Evolutionary conservation across 2,329 filamentous ascomycete species (phyloP).

Genomic region (Ceratocystis colombiana): DNA sequence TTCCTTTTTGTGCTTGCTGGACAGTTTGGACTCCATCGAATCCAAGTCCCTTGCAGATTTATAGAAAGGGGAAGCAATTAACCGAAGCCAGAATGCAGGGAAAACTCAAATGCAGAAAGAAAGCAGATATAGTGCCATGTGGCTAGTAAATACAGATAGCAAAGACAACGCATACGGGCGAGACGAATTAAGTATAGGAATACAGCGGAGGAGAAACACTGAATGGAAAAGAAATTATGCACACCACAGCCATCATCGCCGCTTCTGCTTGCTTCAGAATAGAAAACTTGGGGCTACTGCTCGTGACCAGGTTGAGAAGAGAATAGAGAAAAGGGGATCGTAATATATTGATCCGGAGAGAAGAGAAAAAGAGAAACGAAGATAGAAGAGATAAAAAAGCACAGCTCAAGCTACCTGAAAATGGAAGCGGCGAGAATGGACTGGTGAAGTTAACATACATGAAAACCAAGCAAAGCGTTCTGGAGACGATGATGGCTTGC

Average conservation of each 20-base stretch:
- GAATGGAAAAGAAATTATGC: conserved; percentile 8
- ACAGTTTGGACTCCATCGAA: not conserved
- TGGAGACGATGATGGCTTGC: conserved; percentile 43
- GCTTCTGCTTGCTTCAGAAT: conserved; percentile 35
- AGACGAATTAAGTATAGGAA: conserved; percentile 20
- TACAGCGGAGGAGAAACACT: conserved; percentile 22
- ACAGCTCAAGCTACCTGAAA: conserved; percentile 10
- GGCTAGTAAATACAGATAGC: conserved; percentile 15
- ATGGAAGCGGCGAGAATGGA: conserved; percentile 21
- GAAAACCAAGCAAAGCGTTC: conserved; percentile 53
- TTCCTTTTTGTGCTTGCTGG: not conserved
- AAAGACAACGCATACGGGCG: conserved; percentile 17
- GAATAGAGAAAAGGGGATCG: conserved; percentile 33
- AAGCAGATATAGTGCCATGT: conserved; percentile 11
- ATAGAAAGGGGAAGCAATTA: conserved; percentile 2
- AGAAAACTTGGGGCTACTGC: conserved; percentile 1
- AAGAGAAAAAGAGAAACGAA: conserved; percentile 29
- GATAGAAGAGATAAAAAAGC: conserved; percentile 14
- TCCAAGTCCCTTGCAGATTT: conserved; percentile 5
- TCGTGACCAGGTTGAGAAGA: conserved; percentile 27
- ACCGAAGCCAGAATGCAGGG: conserved; percentile 23
- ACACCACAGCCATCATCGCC: conserved; percentile 50
- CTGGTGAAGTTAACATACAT: conserved; percentile 55
- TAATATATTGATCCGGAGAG: conserved; percentile 36
- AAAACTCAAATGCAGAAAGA: conserved; percentile 28